These are phyloP conservation scores for Paralagenidium karlingii DNA, from an alignment of 352 stramenopile genomes.

Conservation along the genomic window DNA sequence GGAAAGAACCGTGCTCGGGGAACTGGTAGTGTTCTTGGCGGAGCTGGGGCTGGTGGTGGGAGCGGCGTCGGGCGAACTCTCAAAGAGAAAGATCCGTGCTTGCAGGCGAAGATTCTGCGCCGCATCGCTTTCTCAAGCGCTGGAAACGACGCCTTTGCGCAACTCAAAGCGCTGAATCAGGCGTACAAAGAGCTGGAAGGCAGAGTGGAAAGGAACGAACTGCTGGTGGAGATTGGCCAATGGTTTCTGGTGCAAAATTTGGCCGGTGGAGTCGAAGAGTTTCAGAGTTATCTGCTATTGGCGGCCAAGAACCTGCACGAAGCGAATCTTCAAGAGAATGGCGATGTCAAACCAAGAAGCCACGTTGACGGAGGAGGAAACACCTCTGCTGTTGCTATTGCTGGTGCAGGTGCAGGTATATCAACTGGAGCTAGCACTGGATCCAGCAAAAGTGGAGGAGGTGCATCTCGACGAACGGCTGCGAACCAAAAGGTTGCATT, in stretches of 20 bases:
- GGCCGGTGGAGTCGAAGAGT: too few relatives aligned
- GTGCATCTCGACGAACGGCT: conserved; percentile 31
- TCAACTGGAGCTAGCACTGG: too few relatives aligned
- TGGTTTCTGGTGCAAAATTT: too few relatives aligned
- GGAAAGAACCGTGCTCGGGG: too few relatives aligned
- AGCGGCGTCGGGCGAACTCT: too few relatives aligned
- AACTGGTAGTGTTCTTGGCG: too few relatives aligned
- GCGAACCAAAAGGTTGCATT: conserved; percentile 17
- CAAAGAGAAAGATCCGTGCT: conserved; percentile 25
- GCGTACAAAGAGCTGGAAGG: conserved; percentile 49
- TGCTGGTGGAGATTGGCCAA: conserved; percentile 6
- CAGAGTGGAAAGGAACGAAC: conserved; percentile 23
- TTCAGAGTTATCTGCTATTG: too few relatives aligned
- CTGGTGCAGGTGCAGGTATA: conserved; percentile 79
- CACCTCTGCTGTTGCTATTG: conserved; percentile 60
- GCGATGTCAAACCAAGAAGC: too few relatives aligned
- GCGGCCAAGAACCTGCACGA: too few relatives aligned
- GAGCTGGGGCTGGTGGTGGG: conserved; percentile 1
- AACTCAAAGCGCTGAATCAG: conserved; percentile 37
- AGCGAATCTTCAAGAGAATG: too few relatives aligned
- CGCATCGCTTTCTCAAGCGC: conserved; percentile 53
- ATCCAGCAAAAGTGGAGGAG: conserved; percentile 29
- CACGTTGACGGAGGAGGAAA: too few relatives aligned
- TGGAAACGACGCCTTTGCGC: conserved; percentile 32
- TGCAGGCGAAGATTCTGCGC: conserved; percentile 48